A percentile compares a stretch with the other conserved stretches of the same genome.
Conservation (phyloP, 139 green algal species). For the Volvox africanus region DNA sequence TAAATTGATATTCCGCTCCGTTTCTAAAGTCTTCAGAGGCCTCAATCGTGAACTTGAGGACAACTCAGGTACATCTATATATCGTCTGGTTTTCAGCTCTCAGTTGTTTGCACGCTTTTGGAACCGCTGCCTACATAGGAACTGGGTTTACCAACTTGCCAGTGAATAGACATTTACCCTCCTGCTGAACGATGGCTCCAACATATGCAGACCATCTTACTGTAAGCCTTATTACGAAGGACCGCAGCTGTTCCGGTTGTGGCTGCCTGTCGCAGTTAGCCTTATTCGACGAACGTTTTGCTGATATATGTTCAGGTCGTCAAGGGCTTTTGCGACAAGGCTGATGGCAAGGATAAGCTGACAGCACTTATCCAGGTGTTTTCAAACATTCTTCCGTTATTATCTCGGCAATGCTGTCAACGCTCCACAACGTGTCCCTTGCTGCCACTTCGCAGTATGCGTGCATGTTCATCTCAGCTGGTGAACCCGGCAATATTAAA, state of each 20-base stretch:
- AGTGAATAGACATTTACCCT: too few species aligned
- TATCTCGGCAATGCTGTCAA: neutral
- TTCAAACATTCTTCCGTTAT: neutral
- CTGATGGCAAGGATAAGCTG: slow-evolving; percentile 96
- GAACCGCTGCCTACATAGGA: too few species aligned
- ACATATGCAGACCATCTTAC: slow-evolving; percentile 32
- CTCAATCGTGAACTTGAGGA: too few species aligned
- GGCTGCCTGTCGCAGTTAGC: neutral
- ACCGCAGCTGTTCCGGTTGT: neutral
- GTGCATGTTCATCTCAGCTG: slow-evolving; percentile 90
- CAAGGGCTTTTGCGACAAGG: slow-evolving; percentile 89
- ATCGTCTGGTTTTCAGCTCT: too few species aligned
- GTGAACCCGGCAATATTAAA: slow-evolving; percentile 86
- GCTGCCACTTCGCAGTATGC: slow-evolving; percentile 81
- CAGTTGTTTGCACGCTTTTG: too few species aligned
- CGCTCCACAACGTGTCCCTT: neutral
- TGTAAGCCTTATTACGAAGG: neutral
- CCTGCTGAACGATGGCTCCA: neutral
- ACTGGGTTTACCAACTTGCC: too few species aligned
- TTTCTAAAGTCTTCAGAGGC: too few species aligned
- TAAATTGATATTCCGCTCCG: too few species aligned
- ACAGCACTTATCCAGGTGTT: slow-evolving; percentile 88
- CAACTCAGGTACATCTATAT: too few species aligned
- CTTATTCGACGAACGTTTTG: neutral
- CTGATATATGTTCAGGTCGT: slow-evolving; percentile 68